Evolutionary conservation across 805 yeast species (phyloP).

Genomic region (Barnettozyma salicaria): DNA sequence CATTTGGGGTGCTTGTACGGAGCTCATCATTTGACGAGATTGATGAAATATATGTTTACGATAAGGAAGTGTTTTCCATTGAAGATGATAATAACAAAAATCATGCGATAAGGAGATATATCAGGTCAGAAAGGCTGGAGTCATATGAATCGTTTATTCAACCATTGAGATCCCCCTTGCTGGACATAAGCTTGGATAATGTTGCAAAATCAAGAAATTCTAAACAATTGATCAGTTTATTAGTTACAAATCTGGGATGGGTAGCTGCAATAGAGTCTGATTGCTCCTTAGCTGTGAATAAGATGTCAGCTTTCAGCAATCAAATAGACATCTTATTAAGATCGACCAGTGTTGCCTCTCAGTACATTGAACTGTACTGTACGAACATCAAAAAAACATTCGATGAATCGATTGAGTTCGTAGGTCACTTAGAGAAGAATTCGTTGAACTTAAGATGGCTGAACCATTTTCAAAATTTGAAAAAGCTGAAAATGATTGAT

Average conservation of each 20-base stretch:
- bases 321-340: slow-evolving; percentile 39
- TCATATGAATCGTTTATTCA: slow-evolving; percentile 22
- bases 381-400: slow-evolving; percentile 44
- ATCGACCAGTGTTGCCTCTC: slow-evolving; percentile 41
- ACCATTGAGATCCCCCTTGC: slow-evolving; percentile 34
- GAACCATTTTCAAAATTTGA: slow-evolving; percentile 11
- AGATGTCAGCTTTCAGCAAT: slow-evolving; percentile 25
- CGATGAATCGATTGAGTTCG: slow-evolving; percentile 32
- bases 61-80: slow-evolving; percentile 48
- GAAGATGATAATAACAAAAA: slow-evolving; percentile 21
- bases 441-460: slow-evolving; percentile 30
- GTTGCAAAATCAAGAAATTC: slow-evolving; percentile 17
- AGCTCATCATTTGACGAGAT: slow-evolving; percentile 38
- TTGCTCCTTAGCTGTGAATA: slow-evolving; percentile 30
- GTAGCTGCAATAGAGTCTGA: slow-evolving; percentile 40
- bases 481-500: slow-evolving; percentile 9
- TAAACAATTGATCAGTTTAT: slow-evolving; percentile 25
- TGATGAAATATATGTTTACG: slow-evolving; percentile 55
- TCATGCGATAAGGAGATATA: slow-evolving; percentile 8
- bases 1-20: slow-evolving; percentile 59
- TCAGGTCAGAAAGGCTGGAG: slow-evolving; percentile 10
- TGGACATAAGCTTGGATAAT: slow-evolving; percentile 23
- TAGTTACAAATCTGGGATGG: slow-evolving; percentile 50
- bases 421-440: slow-evolving; percentile 35
- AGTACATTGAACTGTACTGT: slow-evolving; percentile 44